Evolutionary conservation across 2,329 filamentous ascomycete genomes (phyloP).

Genomic region (Hirsutella thompsonii): DNA sequence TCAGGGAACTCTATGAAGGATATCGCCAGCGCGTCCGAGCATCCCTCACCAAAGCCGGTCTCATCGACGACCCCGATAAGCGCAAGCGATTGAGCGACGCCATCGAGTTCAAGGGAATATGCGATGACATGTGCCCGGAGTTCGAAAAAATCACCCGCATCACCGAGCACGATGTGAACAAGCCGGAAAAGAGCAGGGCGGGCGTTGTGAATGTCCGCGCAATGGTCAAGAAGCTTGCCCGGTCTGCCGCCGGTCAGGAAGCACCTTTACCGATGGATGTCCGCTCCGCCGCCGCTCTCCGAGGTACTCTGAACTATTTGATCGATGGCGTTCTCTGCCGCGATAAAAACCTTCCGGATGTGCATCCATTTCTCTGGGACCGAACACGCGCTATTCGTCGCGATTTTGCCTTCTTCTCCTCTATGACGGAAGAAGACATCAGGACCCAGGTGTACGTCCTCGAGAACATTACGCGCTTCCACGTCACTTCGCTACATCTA

Average conservation of each 20-base stretch:
- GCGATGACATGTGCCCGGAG: constrained; percentile 57
- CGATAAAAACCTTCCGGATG: constrained; percentile 38
- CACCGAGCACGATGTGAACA: constrained; percentile 44
- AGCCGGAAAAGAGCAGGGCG: constrained; percentile 38
- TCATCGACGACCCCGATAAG: constrained; percentile 54
- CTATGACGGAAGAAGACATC: constrained; percentile 43
- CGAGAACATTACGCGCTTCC: constrained; percentile 54
- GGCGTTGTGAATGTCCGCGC: constrained; percentile 32
- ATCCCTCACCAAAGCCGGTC: constrained; percentile 42
- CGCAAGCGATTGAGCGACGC: constrained; percentile 49
- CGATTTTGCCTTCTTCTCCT: constrained; percentile 56
- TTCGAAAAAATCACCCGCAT: constrained; percentile 53
- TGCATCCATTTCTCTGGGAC: constrained; percentile 57
- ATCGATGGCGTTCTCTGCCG: constrained; percentile 43
- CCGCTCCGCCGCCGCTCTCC: constrained; percentile 44
- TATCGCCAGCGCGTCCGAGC: constrained; percentile 45
- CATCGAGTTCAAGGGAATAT: constrained; percentile 54
- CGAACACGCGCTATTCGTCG: constrained; percentile 53
- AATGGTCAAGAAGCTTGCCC: constrained; percentile 56
- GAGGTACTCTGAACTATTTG: constrained; percentile 49
- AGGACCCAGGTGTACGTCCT: constrained; percentile 48
- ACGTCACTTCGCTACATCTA: constrained; percentile 51
- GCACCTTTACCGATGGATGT: constrained; percentile 57
- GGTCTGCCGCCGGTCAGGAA: constrained; percentile 56
- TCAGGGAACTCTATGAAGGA: constrained; percentile 41